A percentile compares a stretch with the other conserved stretches of the same genome.
phyloP scores from a whole-genome alignment of 1,139 yeast species.

The Debaryomyces sp. region DNA sequence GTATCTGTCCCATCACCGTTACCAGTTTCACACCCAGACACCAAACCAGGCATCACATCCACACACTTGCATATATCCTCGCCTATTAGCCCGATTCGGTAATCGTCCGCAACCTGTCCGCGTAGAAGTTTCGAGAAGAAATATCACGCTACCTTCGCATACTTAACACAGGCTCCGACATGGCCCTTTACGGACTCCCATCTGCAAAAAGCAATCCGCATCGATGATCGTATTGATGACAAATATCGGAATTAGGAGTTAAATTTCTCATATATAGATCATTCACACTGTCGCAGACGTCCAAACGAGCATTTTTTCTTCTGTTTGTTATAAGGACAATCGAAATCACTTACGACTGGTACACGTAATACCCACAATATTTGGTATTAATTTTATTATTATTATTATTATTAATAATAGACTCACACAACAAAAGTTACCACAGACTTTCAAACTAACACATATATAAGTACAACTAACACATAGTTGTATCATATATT shows the following conservation, averaged over 20 bases:
- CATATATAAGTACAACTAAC: neutral
- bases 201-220: neutral
- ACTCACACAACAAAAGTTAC: neutral
- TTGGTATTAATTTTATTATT: neutral
- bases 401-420: neutral
- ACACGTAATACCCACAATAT: neutral
- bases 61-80: neutral
- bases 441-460: neutral
- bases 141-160: slow-evolving; percentile 1
- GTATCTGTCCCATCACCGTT: neutral
- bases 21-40: neutral
- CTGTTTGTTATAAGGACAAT: neutral
- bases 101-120: neutral
- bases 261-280: slow-evolving; percentile 1
- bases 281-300: neutral
- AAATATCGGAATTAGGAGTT: slow-evolving; percentile 2
- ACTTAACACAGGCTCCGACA: neutral
- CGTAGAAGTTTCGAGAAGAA: slow-evolving; percentile 1
- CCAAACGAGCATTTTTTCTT: neutral
- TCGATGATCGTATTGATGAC: slow-evolving; percentile 2
- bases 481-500: neutral
- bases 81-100: neutral
- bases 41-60: neutral
- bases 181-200: neutral
- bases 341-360: neutral